A percentile compares a stretch with the other conserved stretches of the same genome.
These are phyloP conservation scores for Ormosia emarginata DNA, from an alignment of 306 rosid genomes.

Conservation along the genomic window DNA sequence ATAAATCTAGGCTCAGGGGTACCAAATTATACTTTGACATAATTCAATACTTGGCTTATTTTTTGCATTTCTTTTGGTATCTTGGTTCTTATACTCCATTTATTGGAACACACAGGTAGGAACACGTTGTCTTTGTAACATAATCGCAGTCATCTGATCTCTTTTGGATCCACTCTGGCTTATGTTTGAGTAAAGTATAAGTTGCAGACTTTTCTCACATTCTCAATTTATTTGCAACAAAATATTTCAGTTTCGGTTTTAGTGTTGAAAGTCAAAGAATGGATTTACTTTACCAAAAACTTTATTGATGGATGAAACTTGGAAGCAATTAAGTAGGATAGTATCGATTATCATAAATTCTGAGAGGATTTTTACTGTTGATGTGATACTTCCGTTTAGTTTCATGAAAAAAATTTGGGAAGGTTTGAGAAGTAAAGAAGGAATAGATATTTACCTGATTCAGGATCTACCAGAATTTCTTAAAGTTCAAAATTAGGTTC, in stretches of 20 bases:
- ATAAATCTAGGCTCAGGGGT: background rate
- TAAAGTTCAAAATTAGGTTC: background rate
- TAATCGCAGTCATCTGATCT: background rate
- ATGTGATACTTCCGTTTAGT: constrained; percentile 19
- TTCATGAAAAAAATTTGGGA: background rate
- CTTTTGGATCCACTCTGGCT: background rate
- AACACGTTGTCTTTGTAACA: background rate
- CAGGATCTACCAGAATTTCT: background rate
- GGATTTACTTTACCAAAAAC: background rate
- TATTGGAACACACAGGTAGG: background rate
- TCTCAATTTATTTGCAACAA: background rate
- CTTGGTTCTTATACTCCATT: background rate
- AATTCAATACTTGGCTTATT: background rate
- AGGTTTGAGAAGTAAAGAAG: constrained; percentile 13
- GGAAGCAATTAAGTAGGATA: constrained; percentile 2
- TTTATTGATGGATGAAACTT: constrained; percentile 13
- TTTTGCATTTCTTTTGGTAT: background rate
- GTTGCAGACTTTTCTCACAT: background rate
- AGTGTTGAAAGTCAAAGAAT: constrained; percentile 1
- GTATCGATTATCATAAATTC: background rate
- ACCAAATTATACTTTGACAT: background rate
- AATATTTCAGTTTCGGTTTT: background rate
- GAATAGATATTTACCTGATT: constrained; percentile 26
- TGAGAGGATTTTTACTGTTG: background rate
- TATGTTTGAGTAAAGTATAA: background rate